Evolutionary conservation across 805 yeast species (phyloP).

Genomic region (Pichia rugopelliculosa): DNA sequence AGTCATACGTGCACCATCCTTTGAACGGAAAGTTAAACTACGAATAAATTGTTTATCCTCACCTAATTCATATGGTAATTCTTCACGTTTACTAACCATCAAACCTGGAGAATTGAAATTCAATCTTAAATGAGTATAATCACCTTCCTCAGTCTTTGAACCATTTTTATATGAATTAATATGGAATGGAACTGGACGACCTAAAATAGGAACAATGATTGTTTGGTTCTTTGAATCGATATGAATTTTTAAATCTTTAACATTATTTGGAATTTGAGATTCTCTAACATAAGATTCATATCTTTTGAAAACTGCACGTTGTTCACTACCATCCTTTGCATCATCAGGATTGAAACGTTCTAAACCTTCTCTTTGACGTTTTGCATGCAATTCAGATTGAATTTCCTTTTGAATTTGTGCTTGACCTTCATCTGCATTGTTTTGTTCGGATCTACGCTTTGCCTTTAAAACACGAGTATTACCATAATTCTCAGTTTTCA

Average conservation of each 20-base stretch:
- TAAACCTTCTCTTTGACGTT: slow-evolving; percentile 80
- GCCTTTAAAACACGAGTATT: slow-evolving; percentile 68
- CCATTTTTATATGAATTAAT: slow-evolving; percentile 91
- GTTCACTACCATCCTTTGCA: slow-evolving; percentile 54
- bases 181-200: slow-evolving; percentile 97
- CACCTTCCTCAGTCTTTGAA: slow-evolving; percentile 93
- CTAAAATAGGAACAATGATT: slow-evolving; percentile 82
- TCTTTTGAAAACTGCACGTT: slow-evolving; percentile 72
- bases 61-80: slow-evolving; percentile 84
- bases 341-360: slow-evolving; percentile 75
- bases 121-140: slow-evolving; percentile 79
- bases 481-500: slow-evolving; percentile 15
- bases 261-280: slow-evolving; percentile 78
- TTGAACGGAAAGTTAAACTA: slow-evolving; percentile 79
- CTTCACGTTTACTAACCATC: slow-evolving; percentile 51
- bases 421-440: slow-evolving; percentile 65
- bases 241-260: slow-evolving; percentile 76
- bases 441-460: slow-evolving; percentile 70
- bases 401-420: slow-evolving; percentile 76
- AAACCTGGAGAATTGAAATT: slow-evolving; percentile 89
- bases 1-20: slow-evolving; percentile 84
- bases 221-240: slow-evolving; percentile 87
- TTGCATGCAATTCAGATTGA: slow-evolving; percentile 77
- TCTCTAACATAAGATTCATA: slow-evolving; percentile 94
- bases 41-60: slow-evolving; percentile 82